phyloP scores from a whole-genome alignment of 2,329 filamentous ascomycete genomes.

The Colletotrichum musicola region DNA sequence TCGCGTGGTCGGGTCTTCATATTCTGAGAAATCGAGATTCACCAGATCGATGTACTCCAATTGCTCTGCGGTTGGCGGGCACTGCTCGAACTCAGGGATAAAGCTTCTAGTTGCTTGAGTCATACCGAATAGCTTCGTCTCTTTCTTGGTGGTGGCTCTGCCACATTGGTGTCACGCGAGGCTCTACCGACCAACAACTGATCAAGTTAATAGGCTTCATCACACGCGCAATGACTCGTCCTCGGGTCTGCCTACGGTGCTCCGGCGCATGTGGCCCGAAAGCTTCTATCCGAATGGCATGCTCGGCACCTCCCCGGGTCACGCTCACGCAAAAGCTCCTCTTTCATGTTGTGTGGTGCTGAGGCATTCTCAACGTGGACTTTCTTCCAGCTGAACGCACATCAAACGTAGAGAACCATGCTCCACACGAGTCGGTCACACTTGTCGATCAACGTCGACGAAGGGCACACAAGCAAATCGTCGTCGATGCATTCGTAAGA shows the following conservation, averaged over 20 bases:
- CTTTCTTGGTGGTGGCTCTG: too few species aligned
- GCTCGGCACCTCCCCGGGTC: background rate
- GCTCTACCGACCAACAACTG: too few species aligned
- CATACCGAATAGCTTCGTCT: background rate
- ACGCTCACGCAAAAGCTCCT: background rate
- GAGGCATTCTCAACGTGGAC: slow-evolving; percentile 14
- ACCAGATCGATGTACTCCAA: slow-evolving; percentile 7
- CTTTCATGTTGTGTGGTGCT: slow-evolving; percentile 14
- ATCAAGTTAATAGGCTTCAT: background rate
- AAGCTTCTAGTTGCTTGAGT: background rate
- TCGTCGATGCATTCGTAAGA: slow-evolving; percentile 8
- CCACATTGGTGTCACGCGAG: too few species aligned
- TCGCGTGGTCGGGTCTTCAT: background rate
- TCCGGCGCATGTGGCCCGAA: background rate
- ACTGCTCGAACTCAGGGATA: background rate
- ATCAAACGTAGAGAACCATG: slow-evolving; percentile 1
- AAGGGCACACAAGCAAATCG: slow-evolving; percentile 9
- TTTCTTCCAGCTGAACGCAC: background rate
- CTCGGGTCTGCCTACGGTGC: background rate
- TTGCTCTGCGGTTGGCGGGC: background rate
- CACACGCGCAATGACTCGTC: background rate
- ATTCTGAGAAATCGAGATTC: slow-evolving; percentile 3
- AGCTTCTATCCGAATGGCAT: background rate
- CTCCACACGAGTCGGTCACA: slow-evolving; percentile 14
- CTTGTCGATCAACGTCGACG: background rate